Evolutionary conservation across 768 basidiomycete genomes (phyloP).

Genomic region (Tulasnella sp.): DNA sequence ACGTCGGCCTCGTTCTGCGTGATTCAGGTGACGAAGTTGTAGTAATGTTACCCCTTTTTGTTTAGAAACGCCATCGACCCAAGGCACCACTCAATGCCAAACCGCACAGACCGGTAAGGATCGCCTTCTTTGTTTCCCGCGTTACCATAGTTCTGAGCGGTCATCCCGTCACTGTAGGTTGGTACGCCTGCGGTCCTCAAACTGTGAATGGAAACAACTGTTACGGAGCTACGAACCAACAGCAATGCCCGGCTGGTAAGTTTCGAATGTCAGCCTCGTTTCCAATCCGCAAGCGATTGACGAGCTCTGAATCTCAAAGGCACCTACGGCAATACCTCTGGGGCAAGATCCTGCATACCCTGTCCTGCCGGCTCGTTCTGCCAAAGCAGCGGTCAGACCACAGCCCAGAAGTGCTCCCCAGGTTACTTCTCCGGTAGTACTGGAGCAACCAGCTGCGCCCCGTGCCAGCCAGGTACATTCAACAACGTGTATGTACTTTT

Average conservation of each 20-base stretch:
- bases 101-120: background rate
- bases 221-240: slow-evolving; percentile 3
- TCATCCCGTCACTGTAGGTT: background rate
- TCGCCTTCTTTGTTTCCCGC: background rate
- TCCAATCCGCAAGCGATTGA: too few species aligned
- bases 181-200: slow-evolving; percentile 8
- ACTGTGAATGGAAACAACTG: slow-evolving; percentile 1
- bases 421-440: background rate
- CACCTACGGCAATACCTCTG: background rate
- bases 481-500: slow-evolving; percentile 16
- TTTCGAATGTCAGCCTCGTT: background rate
- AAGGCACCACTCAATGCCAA: background rate
- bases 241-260: slow-evolving; percentile 5
- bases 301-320: background rate
- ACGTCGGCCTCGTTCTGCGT: background rate
- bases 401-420: slow-evolving; percentile 11
- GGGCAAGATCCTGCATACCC: background rate
- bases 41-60: background rate
- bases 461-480: slow-evolving; percentile 9
- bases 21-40: background rate
- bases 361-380: slow-evolving; percentile 8
- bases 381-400: background rate
- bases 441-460: background rate
- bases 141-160: background rate
- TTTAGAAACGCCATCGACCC: background rate